These are phyloP conservation scores for Cyberlindnera euphorbiae DNA, from an alignment of 805 yeast species.

Conservation along the genomic window DNA sequence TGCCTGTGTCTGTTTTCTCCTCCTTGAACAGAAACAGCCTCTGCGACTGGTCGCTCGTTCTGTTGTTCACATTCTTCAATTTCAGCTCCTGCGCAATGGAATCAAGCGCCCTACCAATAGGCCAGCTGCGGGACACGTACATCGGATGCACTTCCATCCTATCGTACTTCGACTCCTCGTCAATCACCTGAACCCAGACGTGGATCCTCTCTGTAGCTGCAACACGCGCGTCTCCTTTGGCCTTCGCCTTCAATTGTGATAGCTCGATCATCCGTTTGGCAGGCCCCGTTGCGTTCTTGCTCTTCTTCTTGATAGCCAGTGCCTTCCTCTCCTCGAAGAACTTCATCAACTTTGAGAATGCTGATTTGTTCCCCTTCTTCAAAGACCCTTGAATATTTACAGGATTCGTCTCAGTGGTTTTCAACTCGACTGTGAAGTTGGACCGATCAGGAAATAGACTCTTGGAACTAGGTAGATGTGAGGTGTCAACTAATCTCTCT, in stretches of 20 bases:
- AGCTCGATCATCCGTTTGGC: conserved; percentile 22
- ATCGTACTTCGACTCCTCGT: conserved; percentile 21
- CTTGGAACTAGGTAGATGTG: conserved; percentile 22
- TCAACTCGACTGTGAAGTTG: conserved; percentile 16
- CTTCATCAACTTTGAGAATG: conserved; percentile 19
- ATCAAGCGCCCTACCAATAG: conserved; percentile 26
- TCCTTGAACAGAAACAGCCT: conserved; percentile 20
- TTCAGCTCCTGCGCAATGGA: conserved; percentile 17
- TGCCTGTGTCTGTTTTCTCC: too few relatives aligned
- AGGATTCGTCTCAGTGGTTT: conserved; percentile 17
- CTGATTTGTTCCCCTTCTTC: conserved; percentile 5
- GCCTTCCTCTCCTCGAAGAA: conserved; percentile 15
- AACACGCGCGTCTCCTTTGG: conserved; percentile 23
- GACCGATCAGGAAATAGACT: conserved; percentile 25
- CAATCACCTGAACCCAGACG: conserved; percentile 24
- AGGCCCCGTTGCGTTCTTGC: conserved; percentile 7
- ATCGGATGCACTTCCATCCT: conserved; percentile 17
- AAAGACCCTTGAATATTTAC: conserved; percentile 10
- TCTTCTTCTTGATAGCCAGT: conserved; percentile 1
- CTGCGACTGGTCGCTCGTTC: conserved; percentile 18
- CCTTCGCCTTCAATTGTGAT: conserved; percentile 16
- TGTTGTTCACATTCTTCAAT: conserved; percentile 23
- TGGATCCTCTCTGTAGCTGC: conserved; percentile 18
- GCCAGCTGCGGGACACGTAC: conserved; percentile 24
- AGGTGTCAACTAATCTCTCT: conserved; percentile 12